Base-by-base conservation (phyloP, 1,284 basidiomycete species). In the Wallemia mellicola region DNA sequence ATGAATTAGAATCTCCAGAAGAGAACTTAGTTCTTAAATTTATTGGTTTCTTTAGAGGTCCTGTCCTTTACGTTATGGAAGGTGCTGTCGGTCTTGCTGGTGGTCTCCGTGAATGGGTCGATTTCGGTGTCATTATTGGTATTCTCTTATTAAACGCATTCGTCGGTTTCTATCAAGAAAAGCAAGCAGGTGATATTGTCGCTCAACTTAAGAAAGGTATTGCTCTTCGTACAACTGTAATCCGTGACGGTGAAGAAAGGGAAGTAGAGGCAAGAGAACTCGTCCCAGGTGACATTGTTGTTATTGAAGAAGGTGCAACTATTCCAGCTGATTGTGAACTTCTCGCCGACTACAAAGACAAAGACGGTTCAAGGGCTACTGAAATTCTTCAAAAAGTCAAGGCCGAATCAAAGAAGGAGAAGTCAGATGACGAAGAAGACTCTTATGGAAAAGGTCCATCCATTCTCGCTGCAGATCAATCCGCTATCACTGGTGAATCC, bases 181-280 rank as follows among this genome's bases (percentile, higher is more conserved):
- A 82, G 62, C 87, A 87, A 68, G 91, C 91, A 59, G 91, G 91
- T 73, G 94, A 96, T 72, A 91, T 91, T 38, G 91, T 96, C 75
- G 95, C 94, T 76, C 89, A 89, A 15, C 83, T 96, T 65, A 96
- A 95, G 91, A 91, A 95, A 71, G 95, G 91, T 19, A 83, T 96
- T 64, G 91, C 92, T 24, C 92, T 89, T 71, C 95, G 95, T 75
- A 91, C 91, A 33, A 83, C 82, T 72, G 85, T 85, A 67, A 85
- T 80, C 73, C 88, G 91, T 64, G 76, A 77, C 64, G 85, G 84
- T 62, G 66, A 67, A 48, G 94, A 88, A 88, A 69, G 71, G 32
- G 89, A 95, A 71, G 83, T 94, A 65, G 89, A 95, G 67, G 86
- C 85, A 0, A 65, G 87, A 57, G 78, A 76, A 57, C 80, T 95